Percentiles rank a stretch among this genome's conserved stretches.
Evolutionary conservation across 2,329 filamentous ascomycete species (phyloP).

Genomic region (Nemania sp.): DNA sequence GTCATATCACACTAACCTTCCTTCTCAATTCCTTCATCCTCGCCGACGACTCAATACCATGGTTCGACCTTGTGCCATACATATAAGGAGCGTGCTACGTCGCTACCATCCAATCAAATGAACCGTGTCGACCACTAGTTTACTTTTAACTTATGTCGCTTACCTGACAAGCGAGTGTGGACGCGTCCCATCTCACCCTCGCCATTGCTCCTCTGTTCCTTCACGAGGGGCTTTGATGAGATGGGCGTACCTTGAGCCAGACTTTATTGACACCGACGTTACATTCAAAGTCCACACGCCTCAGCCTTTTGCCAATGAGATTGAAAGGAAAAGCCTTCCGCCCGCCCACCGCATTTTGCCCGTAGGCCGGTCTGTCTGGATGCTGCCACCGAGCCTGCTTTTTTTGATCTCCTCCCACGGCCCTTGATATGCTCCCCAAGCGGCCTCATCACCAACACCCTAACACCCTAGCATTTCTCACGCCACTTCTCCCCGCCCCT

Average conservation of each 20-base stretch:
- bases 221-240: conserved; percentile 26
- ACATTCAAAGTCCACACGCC: conserved; percentile 27
- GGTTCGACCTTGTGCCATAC: conserved; percentile 3
- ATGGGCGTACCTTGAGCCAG: conserved; percentile 22
- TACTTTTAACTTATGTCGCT: conserved; percentile 17
- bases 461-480: conserved; percentile 17
- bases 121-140: conserved; percentile 10
- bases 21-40: background rate
- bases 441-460: background rate
- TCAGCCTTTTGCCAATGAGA: conserved; percentile 33
- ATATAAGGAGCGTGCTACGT: background rate
- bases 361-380: conserved; percentile 31
- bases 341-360: conserved; percentile 19
- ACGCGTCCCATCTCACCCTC: conserved; percentile 18
- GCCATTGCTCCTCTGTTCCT: conserved; percentile 1
- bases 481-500: conserved; percentile 28
- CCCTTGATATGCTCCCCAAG: conserved; percentile 16
- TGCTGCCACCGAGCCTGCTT: conserved; percentile 21
- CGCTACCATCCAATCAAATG: conserved; percentile 24
- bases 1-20: background rate
- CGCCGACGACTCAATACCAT: background rate
- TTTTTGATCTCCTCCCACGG: conserved; percentile 19
- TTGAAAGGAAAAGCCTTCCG: conserved; percentile 2
- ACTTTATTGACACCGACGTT: conserved; percentile 36
- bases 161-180: conserved; percentile 14